Percentiles rank a stretch among this genome's conserved stretches.
Conservation (phyloP, 164 flowering plant genomes). For the Annona cherimola region DNA sequence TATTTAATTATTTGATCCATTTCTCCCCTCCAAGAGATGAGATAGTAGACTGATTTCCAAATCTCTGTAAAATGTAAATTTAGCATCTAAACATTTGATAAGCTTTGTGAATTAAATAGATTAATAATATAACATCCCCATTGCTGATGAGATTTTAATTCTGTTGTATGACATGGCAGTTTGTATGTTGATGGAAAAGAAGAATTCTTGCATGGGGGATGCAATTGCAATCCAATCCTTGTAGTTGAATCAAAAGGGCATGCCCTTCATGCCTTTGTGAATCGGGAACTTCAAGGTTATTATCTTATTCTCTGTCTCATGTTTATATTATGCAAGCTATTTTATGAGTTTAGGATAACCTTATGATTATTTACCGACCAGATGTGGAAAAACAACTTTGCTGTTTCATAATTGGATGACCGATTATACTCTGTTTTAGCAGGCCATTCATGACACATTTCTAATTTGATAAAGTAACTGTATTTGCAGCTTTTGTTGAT, state of each 20-base stretch:
- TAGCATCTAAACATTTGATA: background rate
- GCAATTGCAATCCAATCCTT: conserved; percentile 46
- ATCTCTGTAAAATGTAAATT: background rate
- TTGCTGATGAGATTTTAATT: conserved; percentile 6
- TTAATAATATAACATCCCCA: background rate
- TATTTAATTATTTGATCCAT: background rate
- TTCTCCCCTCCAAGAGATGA: background rate
- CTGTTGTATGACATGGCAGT: conserved; percentile 37
- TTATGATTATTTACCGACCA: background rate
- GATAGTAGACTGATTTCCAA: background rate
- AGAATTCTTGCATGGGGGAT: conserved; percentile 48
- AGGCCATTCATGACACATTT: background rate
- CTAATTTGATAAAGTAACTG: too few relatives aligned
- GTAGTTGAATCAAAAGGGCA: conserved; percentile 87
- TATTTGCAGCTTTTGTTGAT: background rate
- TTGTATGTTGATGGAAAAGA: conserved; percentile 56
- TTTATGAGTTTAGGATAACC: background rate
- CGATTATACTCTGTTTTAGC: background rate
- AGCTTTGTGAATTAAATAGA: background rate
- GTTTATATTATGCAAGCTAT: background rate
- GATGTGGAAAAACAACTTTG: background rate
- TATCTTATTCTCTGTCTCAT: conserved; percentile 3
- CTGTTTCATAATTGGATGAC: background rate
- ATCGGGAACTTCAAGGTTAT: conserved; percentile 70
- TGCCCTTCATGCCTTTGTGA: conserved; percentile 88